Conservation (phyloP, 2,329 filamentous ascomycete species). For the Mycocentrospora acerina region DNA sequence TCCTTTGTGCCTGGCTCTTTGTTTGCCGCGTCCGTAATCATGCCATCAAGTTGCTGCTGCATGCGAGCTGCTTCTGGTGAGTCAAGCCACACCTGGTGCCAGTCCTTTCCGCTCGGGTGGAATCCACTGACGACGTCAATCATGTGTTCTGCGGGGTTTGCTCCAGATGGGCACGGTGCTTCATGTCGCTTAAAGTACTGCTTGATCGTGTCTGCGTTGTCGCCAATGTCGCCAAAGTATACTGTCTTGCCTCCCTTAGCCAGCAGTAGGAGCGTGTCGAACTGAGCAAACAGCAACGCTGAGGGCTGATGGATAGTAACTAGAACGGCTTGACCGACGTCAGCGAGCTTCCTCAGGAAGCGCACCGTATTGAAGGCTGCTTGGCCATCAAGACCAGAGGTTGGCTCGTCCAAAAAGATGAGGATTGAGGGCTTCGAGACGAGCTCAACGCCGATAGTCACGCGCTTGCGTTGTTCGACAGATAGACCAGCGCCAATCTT, state of each 20-base stretch:
- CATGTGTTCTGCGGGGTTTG: constrained; percentile 70
- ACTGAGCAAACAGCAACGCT: constrained; percentile 77
- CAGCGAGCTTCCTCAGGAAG: constrained; percentile 69
- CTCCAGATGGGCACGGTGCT: constrained; percentile 54
- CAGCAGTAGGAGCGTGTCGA: constrained; percentile 74
- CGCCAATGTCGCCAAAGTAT: constrained; percentile 78
- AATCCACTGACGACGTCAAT: constrained; percentile 65
- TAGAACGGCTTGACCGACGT: constrained; percentile 76
- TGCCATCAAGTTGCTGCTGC: constrained; percentile 38
- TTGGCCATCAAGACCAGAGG: constrained; percentile 68
- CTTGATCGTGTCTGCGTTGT: constrained; percentile 67
- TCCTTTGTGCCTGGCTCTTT: constrained; percentile 41
- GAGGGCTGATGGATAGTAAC: constrained; percentile 88
- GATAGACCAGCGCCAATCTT: constrained; percentile 29
- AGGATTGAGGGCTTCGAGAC: constrained; percentile 66
- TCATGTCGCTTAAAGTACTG: constrained; percentile 52
- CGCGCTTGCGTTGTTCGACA: constrained; percentile 50
- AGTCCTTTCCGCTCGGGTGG: constrained; percentile 29
- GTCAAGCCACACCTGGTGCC: constrained; percentile 43
- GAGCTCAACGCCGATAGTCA: constrained; percentile 61
- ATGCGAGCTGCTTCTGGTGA: constrained; percentile 37
- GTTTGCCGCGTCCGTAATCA: constrained; percentile 42
- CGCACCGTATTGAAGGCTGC: constrained; percentile 72
- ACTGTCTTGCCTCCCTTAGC: constrained; percentile 74
- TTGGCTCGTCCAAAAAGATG: constrained; percentile 74